Percentiles rank a stretch among this genome's conserved stretches.
Conservation (phyloP, 2,329 filamentous ascomycete genomes). For the Stenocarpella maydis region DNA sequence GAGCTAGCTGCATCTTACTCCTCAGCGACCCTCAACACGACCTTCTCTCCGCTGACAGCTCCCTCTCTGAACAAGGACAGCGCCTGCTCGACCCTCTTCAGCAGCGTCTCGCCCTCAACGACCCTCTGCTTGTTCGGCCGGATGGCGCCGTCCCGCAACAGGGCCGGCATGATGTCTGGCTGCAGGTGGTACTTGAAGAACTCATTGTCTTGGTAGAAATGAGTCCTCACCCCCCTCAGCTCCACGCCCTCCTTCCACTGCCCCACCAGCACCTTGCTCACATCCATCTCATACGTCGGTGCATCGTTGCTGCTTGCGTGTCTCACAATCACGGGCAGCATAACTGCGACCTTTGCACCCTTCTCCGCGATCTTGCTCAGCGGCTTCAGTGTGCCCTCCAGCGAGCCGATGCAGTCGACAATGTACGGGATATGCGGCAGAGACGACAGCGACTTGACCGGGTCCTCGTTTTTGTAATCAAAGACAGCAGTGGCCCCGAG, state of each 20-base stretch:
- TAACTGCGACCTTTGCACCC: conserved; percentile 62
- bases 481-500: conserved; percentile 57
- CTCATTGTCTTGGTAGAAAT: conserved; percentile 63
- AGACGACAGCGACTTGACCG: conserved; percentile 39
- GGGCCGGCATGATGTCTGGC: conserved; percentile 60
- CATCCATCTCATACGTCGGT: conserved; percentile 65
- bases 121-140: conserved; percentile 52
- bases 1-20: conserved; percentile 16
- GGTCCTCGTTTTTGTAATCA: conserved; percentile 52
- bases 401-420: conserved; percentile 64
- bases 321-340: conserved; percentile 66
- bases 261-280: conserved; percentile 46
- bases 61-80: conserved; percentile 39
- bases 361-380: conserved; percentile 58
- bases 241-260: conserved; percentile 62
- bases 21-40: conserved; percentile 42
- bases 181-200: conserved; percentile 64
- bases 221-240: conserved; percentile 62
- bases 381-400: conserved; percentile 55
- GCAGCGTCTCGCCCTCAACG: conserved; percentile 54
- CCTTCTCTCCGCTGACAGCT: conserved; percentile 42
- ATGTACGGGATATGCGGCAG: conserved; percentile 51
- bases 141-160: conserved; percentile 51
- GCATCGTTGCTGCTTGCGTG: conserved; percentile 56
- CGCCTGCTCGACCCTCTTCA: conserved; percentile 44